Base-by-base conservation (phyloP, 2,329 filamentous ascomycete genomes). In the Aureobasidium sp. region DNA sequence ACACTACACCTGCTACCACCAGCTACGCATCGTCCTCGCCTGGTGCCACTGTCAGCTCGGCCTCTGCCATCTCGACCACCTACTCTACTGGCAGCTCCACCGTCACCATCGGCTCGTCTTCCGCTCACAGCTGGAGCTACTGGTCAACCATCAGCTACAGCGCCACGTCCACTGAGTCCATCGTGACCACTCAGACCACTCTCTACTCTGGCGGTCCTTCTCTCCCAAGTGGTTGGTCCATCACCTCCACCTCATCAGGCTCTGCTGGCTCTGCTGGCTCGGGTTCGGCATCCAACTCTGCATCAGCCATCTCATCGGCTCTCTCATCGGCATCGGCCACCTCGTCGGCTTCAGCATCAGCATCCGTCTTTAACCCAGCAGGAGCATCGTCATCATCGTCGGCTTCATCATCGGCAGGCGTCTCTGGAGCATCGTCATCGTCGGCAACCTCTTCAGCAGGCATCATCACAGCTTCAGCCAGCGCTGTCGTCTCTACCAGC, bases 1-100 rank as follows among this genome's bases (percentile, higher is more conserved):
- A 48, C 51, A 45, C 45, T 9, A 58, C 61, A 29, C 44, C 61
- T 27, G 42, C 59, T 37, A 66, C 67, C 21, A 59, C 65, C 39
- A 58, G 62, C 57, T 54, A 29, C 37, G 37, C 60, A n/a, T 51
- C 51, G 30, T 27, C 21, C 21, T 21, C 51, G 6, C 61, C 63
- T 36, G 59, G 58, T 36, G 57, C 55, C 48, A 41, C 59, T 27
- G 32, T 54, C 41, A 53, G 49, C 50, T 49, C 61, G 49, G 42
- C 42, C 21, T 58, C 62, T 9, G 55, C 37, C 34, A 42, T 48
- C 30, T 61, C 55, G 21, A 60, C 57, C 6, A 59, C 61, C 51
- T 55, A 49, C 49, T 61, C 60, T 30, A 55, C 60, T 27, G 49
- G 39, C 44, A 57, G 36, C 5, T 55, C 60, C 11, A 49, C 60